Evolutionary conservation across 2,329 filamentous ascomycete genomes (phyloP).

Genomic region (Blastomyces percursus): DNA sequence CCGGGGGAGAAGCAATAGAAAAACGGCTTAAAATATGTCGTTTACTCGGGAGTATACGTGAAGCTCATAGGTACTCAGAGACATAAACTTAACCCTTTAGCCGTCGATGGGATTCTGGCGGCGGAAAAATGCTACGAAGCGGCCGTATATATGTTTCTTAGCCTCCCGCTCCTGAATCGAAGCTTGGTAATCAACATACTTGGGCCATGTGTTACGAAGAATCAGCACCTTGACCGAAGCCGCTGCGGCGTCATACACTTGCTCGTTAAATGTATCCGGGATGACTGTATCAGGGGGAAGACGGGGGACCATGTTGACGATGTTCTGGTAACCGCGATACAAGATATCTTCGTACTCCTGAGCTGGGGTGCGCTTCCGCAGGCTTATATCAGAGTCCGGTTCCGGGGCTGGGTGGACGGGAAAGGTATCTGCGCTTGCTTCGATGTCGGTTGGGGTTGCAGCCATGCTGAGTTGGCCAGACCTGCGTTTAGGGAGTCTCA

Average conservation of each 20-base stretch:
- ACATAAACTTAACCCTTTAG: no score
- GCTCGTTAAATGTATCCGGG: conserved; percentile 32
- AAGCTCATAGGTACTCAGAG: no score
- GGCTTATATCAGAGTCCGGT: background rate
- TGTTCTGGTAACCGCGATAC: conserved; percentile 9
- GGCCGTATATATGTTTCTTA: background rate
- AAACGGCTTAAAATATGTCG: no score
- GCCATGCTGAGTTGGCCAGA: background rate
- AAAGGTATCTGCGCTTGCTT: background rate
- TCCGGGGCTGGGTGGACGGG: background rate
- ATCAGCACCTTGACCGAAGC: conserved; percentile 50
- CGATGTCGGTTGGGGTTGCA: background rate
- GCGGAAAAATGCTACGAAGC: background rate
- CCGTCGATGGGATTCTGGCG: background rate
- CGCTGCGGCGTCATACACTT: conserved; percentile 47
- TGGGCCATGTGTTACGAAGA: conserved; percentile 53
- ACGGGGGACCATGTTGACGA: conserved; percentile 13
- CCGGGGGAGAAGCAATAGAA: no score
- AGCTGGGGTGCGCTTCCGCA: background rate
- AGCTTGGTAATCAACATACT: conserved; percentile 33
- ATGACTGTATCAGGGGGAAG: conserved; percentile 11
- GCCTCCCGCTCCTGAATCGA: background rate
- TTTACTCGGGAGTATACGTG: background rate
- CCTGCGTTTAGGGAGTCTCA: background rate
- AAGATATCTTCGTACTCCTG: conserved; percentile 9